Conservation (phyloP, 225 moss, liverwort and hornwort genomes). For the Bryoerythrophyllum caledonicum region DNA sequence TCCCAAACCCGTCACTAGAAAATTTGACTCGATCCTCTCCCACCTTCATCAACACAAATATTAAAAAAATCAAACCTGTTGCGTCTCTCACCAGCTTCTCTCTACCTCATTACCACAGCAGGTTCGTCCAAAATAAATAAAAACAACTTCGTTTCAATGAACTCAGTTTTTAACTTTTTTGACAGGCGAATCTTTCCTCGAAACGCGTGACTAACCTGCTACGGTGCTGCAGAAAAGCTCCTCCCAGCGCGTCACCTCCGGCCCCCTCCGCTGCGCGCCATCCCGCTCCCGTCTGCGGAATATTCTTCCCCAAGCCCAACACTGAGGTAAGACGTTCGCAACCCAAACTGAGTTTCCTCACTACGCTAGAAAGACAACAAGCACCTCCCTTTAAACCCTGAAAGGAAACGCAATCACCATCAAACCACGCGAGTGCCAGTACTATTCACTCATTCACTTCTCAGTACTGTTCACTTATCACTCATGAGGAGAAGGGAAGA, state of each 20-base stretch:
- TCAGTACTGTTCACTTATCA: neutral
- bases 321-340: neutral
- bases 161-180: too few relatives aligned
- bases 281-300: neutral
- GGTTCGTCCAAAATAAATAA: too few relatives aligned
- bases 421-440: neutral
- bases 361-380: neutral
- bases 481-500: neutral
- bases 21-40: neutral
- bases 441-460: neutral
- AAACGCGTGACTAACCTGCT: too few relatives aligned
- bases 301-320: neutral
- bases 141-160: too few relatives aligned
- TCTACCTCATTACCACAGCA: too few relatives aligned
- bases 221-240: too few relatives aligned
- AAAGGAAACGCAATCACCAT: too few relatives aligned
- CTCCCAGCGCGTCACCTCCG: too few relatives aligned
- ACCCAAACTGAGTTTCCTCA: neutral
- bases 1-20: neutral
- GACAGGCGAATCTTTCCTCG: too few relatives aligned
- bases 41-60: neutral
- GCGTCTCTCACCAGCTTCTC: neutral
- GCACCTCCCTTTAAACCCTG: neutral
- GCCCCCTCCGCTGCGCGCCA: constrained; percentile 1
- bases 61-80: neutral